Percentiles rank a stretch among this genome's conserved stretches.
These are phyloP conservation scores for Aschersonia sp. DNA, from an alignment of 2,329 filamentous ascomycete species.

Conservation along the genomic window DNA sequence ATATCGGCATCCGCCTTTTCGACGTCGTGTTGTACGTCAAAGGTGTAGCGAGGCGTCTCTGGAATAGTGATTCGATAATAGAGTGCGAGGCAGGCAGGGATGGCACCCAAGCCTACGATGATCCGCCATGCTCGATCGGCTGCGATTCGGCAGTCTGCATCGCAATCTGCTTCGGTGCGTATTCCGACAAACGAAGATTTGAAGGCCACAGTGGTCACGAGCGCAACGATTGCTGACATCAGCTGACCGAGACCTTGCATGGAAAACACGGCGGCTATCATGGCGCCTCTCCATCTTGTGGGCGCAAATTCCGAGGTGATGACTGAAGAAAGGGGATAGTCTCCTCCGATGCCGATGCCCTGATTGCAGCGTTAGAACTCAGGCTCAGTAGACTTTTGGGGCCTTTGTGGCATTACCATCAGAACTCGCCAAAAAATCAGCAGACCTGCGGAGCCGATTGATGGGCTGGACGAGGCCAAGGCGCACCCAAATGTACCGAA, in stretches of 20 bases:
- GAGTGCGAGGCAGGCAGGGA: slow-evolving; percentile 66
- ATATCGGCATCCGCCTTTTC: slow-evolving; percentile 64
- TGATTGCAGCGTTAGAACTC: slow-evolving; percentile 6
- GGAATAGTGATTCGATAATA: slow-evolving; percentile 79
- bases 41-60: slow-evolving; percentile 72
- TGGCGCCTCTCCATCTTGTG: slow-evolving; percentile 66
- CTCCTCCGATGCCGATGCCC: slow-evolving; percentile 65
- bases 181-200: slow-evolving; percentile 32
- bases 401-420: slow-evolving; percentile 33
- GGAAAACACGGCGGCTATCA: slow-evolving; percentile 73
- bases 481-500: slow-evolving; percentile 54
- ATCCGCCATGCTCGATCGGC: slow-evolving; percentile 74
- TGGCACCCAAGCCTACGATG: slow-evolving; percentile 63
- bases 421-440: slow-evolving; percentile 64
- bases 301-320: slow-evolving; percentile 79
- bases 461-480: slow-evolving; percentile 44
- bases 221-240: slow-evolving; percentile 51
- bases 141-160: slow-evolving; percentile 47
- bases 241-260: slow-evolving; percentile 80
- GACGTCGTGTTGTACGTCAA: slow-evolving; percentile 63
- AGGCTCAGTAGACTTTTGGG: not conserved
- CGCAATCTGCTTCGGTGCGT: slow-evolving; percentile 33
- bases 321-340: slow-evolving; percentile 68
- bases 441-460: slow-evolving; percentile 43
- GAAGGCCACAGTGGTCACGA: slow-evolving; percentile 54